A percentile compares a stretch with the other conserved stretches of the same genome.
These are phyloP conservation scores for Fistulina hepatica DNA, from an alignment of 1,284 basidiomycete genomes.

Conservation along the genomic window DNA sequence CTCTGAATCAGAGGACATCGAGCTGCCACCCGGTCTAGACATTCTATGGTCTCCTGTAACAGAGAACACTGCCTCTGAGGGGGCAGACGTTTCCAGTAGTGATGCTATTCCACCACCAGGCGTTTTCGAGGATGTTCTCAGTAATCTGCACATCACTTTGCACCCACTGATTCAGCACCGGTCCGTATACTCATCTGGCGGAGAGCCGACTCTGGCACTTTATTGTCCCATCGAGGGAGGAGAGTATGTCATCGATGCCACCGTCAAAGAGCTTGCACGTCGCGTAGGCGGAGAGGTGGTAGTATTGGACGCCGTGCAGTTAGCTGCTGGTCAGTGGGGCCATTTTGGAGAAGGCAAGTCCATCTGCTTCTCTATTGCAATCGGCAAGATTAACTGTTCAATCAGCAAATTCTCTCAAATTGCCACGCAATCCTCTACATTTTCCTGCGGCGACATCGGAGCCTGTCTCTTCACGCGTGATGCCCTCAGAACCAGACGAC, in stretches of 20 bases:
- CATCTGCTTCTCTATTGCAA: conserved; percentile 7
- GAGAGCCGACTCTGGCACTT: conserved; percentile 67
- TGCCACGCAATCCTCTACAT: conserved; percentile 64
- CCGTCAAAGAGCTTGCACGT: conserved; percentile 64
- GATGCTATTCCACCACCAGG: conserved; percentile 32
- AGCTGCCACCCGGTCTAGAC: conserved; percentile 43
- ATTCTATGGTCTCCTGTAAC: conserved; percentile 55
- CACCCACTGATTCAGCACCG: conserved; percentile 68
- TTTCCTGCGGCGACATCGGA: conserved; percentile 30
- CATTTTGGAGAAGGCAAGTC: conserved; percentile 58
- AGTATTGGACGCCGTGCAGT: conserved; percentile 68
- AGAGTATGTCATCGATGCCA: conserved; percentile 65
- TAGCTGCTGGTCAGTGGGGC: conserved; percentile 75
- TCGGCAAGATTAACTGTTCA: conserved; percentile 8
- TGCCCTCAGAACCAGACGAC: conserved; percentile 44
- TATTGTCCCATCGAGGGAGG: conserved; percentile 71
- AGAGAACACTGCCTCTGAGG: conserved; percentile 18
- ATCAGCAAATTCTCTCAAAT: conserved; percentile 56
- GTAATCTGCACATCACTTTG: conserved; percentile 61
- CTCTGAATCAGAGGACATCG: conserved; percentile 30
- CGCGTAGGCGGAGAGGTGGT: conserved; percentile 68
- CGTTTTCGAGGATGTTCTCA: conserved; percentile 59
- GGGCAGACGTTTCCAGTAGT: too few relatives aligned
- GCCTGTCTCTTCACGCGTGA: conserved; percentile 18
- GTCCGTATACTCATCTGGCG: conserved; percentile 19